Evolutionary conservation across 2,329 filamentous ascomycete genomes (phyloP), one percentile per base, ranked within the genome.

Genomic region (Diplodia sapinea): DNA sequence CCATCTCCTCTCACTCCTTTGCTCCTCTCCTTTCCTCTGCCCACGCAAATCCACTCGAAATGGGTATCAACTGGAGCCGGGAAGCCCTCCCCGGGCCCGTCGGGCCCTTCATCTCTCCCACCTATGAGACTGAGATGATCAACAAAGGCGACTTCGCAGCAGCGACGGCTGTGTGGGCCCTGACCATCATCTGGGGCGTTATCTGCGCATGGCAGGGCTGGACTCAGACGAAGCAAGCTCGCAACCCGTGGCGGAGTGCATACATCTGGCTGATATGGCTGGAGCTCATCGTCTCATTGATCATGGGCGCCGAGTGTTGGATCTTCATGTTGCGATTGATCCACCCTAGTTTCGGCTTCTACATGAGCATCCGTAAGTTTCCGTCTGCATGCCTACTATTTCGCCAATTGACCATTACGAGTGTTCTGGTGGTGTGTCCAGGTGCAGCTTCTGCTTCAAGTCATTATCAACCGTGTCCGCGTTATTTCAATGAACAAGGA

Each of bases 181-280:
- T 76, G 55, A 77, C 77, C 2, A 64, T 76, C 17, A 3, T 76
- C n/a, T 74, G 73, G 59, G 69, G 67, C 9, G 26, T 72, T 3
- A 43, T 77, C 20, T 75, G 76, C 8, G 69, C 78, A 49, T 81
- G 74, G 66, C 71, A 75, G n/a, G 78, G 74, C 9, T 75, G 72
- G 57, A 51, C 20, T 61, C 76, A 72, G 71, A 78, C 66, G 57
- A 74, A 47, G 13, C 70, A 66, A 3, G 76, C 76, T 3, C 71
- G 75, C 15, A 71, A 71, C 67, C 70, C 76, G 8, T 38, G 76
- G 29, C 69, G 72, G 15, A 82, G 81, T 69, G 73, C 77, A 0
- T 84, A 84, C 68, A 76, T 84, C 0, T 81, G 79, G 76, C 80
- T 84, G 79, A 79, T 84, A 65, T 84, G 82, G 83, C 63, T 79